Conservation (phyloP, 331 rosid genomes). For the Phaseolus coccineus region DNA sequence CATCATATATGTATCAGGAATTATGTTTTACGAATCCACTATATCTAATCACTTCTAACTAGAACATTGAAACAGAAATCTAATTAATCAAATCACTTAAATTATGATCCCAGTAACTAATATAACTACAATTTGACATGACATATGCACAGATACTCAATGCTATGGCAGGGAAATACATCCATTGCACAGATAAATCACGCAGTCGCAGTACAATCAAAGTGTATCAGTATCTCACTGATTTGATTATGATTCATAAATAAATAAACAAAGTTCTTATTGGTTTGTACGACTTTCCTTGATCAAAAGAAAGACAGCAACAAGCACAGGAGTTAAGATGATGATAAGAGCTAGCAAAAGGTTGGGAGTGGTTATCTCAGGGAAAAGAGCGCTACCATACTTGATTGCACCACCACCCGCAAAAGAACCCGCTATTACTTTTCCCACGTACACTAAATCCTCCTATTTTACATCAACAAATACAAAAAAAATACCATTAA, state of each 20-base stretch:
- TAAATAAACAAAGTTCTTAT: neutral
- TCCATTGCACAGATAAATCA: too few species aligned
- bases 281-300: slow-evolving; percentile 50
- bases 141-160: too few species aligned
- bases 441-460: slow-evolving; percentile 66
- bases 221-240: neutral
- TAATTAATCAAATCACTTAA: too few species aligned
- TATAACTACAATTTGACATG: too few species aligned
- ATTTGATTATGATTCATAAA: neutral
- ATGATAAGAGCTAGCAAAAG: slow-evolving; percentile 64
- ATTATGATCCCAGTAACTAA: too few species aligned
- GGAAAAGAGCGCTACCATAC: slow-evolving; percentile 80
- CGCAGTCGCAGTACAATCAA: too few species aligned
- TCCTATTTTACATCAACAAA: slow-evolving; percentile 45
- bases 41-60: too few species aligned
- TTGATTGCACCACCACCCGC: slow-evolving; percentile 68
- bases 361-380: slow-evolving; percentile 79
- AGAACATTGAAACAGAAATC: too few species aligned
- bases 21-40: too few species aligned
- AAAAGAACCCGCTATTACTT: slow-evolving; percentile 61
- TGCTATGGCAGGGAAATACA: too few species aligned
- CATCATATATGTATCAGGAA: too few species aligned
- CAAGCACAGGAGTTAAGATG: slow-evolving; percentile 62
- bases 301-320: slow-evolving; percentile 69
- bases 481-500: too few species aligned